phyloP scores from a whole-genome alignment of 495 filamentous ascomycete species.

The Penicillium parvum region DNA sequence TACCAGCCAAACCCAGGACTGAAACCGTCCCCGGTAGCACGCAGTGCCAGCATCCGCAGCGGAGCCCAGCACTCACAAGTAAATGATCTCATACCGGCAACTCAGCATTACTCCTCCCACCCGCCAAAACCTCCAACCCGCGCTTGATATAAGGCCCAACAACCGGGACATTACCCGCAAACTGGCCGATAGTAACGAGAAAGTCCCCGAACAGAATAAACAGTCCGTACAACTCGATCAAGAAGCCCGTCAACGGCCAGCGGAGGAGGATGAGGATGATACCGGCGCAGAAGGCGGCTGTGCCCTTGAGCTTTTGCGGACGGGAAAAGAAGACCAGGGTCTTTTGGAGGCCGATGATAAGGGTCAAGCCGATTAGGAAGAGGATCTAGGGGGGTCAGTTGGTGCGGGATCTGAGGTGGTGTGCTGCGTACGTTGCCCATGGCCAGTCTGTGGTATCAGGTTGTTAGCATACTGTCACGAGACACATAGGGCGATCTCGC shows the following conservation, averaged over 20 bases:
- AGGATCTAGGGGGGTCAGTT: conserved; percentile 61
- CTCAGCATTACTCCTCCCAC: conserved; percentile 66
- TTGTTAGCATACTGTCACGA: conserved; percentile 6
- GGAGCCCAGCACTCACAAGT: too few relatives aligned
- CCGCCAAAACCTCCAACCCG: conserved; percentile 58
- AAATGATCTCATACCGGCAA: conserved; percentile 58
- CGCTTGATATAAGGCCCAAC: conserved; percentile 77
- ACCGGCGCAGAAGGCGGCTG: conserved; percentile 80
- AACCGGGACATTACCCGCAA: conserved; percentile 79
- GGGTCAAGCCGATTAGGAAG: conserved; percentile 90
- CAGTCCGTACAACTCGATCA: conserved; percentile 88
- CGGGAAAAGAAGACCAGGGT: conserved; percentile 91
- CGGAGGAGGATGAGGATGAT: conserved; percentile 79
- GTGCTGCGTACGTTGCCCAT: conserved; percentile 74
- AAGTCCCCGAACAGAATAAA: conserved; percentile 94
- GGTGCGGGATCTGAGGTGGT: background rate
- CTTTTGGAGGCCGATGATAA: conserved; percentile 91
- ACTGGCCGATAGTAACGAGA: conserved; percentile 83
- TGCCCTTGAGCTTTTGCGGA: conserved; percentile 86
- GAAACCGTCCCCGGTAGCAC: too few relatives aligned
- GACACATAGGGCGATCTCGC: background rate
- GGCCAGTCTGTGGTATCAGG: conserved; percentile 53
- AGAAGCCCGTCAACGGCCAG: conserved; percentile 86
- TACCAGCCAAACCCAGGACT: background rate
- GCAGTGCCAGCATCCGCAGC: too few relatives aligned